A percentile compares a stretch with the other conserved stretches of the same genome.
phyloP scores from a whole-genome alignment of 2,329 filamentous ascomycete genomes.

The Fusarium sp. region DNA sequence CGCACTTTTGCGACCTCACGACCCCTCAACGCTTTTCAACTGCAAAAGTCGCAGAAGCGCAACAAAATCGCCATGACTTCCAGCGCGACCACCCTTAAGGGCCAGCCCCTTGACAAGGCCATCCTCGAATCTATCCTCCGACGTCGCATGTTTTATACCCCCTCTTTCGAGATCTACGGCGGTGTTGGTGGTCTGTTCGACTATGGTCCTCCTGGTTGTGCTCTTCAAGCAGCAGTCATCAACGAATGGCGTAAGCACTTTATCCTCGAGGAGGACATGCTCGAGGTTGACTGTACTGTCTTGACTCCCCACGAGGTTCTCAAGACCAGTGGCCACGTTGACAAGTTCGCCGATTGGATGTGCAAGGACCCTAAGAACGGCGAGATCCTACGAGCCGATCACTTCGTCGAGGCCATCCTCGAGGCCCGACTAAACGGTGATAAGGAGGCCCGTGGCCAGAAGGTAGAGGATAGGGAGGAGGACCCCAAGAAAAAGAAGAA shows the following conservation, averaged over 20 bases:
- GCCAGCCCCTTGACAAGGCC: slow-evolving; percentile 87
- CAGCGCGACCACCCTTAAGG: slow-evolving; percentile 81
- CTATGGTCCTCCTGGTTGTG: slow-evolving; percentile 90
- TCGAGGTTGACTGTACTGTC: slow-evolving; percentile 94
- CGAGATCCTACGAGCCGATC: slow-evolving; percentile 95
- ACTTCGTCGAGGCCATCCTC: slow-evolving; percentile 94
- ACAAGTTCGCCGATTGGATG: slow-evolving; percentile 99
- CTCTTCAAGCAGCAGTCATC: slow-evolving; percentile 88
- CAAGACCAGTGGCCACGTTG: slow-evolving; percentile 96
- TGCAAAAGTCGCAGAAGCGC: slow-evolving; percentile 47
- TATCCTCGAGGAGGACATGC: slow-evolving; percentile 92
- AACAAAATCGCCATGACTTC: slow-evolving; percentile 59
- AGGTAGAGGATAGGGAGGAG: slow-evolving; percentile 81
- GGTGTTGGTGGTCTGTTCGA: slow-evolving; percentile 92
- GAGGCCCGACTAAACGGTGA: slow-evolving; percentile 89
- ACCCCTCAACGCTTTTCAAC: slow-evolving; percentile 50
- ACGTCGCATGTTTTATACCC: slow-evolving; percentile 93
- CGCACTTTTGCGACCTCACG: slow-evolving; percentile 51
- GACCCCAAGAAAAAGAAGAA: slow-evolving; percentile 84
- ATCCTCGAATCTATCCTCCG: slow-evolving; percentile 87
- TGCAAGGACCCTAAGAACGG: slow-evolving; percentile 98
- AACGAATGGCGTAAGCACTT: slow-evolving; percentile 95
- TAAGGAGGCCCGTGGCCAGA: slow-evolving; percentile 90
- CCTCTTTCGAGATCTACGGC: slow-evolving; percentile 95
- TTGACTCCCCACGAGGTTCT: slow-evolving; percentile 93